Evolutionary conservation across 2,329 filamentous ascomycete species (phyloP), one percentile per base, ranked within the genome.

Genomic region (Hysterium pulicare): DNA sequence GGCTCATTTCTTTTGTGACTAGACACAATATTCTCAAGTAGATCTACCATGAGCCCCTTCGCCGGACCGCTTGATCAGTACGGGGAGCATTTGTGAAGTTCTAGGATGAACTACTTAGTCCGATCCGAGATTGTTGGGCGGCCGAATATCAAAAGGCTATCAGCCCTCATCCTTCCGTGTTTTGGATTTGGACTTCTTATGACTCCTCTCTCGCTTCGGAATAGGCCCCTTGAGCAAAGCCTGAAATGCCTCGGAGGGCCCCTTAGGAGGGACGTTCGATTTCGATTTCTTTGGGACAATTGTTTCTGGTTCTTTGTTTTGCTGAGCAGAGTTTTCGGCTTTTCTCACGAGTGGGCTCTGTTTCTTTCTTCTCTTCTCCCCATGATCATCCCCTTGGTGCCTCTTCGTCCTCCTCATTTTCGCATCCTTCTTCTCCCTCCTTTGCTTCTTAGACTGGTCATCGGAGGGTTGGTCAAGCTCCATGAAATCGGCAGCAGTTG

Each of bases 221-320:
- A 47, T 36, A n/a, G 45, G 45, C 7, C 45, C 45, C n/a, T 47
- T 20, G 15, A 47, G 19, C n/a, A 47, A 24, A 16, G 37, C 37
- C 22, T 47, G 28, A 23, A 47, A 47, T 5, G 45, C 45, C 13
- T 26, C 45, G 9, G 38, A 40, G 23, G 41, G 45, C 15, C 45
- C 45, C 3, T 40, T 42, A 6, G 45, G 45, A 11, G 43, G 33
- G 15, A 36, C 22, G 19, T 32, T 39, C 15, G 41, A 44, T 31
- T 47, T 47, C 11, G 42, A 17, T 20, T 33, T 47, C 13, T 38
- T 36, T 5, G 38, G 21, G 9, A 17, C 33, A 16, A 20, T 24
- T 9, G 23, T 21, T 16, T 31, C 28, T 2, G 17, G 33, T 19
- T 23, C 33, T 11, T 24, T 21, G n/a, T 36, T 35, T 13, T 30